These are phyloP conservation scores for Lathyrus oleraceus DNA, from an alignment of 306 rosid species.

Conservation along the genomic window DNA sequence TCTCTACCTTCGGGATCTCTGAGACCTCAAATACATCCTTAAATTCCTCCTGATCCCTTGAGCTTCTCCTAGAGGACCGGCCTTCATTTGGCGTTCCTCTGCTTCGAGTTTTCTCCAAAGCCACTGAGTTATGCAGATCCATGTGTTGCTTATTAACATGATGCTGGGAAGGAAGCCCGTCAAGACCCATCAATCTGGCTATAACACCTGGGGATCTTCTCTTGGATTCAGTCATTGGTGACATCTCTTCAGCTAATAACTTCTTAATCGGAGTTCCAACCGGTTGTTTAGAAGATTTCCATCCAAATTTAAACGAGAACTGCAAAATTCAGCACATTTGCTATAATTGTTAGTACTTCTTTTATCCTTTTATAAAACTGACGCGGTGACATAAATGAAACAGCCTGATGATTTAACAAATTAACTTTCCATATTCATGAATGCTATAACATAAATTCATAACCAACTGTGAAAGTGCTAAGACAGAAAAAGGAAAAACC, in stretches of 20 bases:
- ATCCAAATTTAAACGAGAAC: slow-evolving; percentile 60
- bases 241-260: slow-evolving; percentile 80
- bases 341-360: slow-evolving; percentile 17
- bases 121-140: slow-evolving; percentile 34
- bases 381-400: slow-evolving; percentile 15
- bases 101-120: slow-evolving; percentile 51
- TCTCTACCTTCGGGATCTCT: slow-evolving; percentile 61
- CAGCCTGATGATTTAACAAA: neutral
- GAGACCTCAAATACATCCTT: slow-evolving; percentile 94
- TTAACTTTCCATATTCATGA: slow-evolving; percentile 1
- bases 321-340: slow-evolving; percentile 43
- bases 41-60: slow-evolving; percentile 72
- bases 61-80: slow-evolving; percentile 56
- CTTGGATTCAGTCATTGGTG: slow-evolving; percentile 52
- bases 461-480: neutral
- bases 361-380: slow-evolving; percentile 10
- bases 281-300: slow-evolving; percentile 60
- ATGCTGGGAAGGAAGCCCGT: slow-evolving; percentile 75
- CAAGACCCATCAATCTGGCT: slow-evolving; percentile 98
- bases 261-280: slow-evolving; percentile 74
- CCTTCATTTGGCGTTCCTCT: slow-evolving; percentile 37
- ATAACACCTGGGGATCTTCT: slow-evolving; percentile 76
- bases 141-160: slow-evolving; percentile 53
- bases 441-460: neutral
- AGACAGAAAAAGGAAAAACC: slow-evolving; percentile 32